Conservation (phyloP, 768 basidiomycete species). For the Basidioascus undulatus region DNA sequence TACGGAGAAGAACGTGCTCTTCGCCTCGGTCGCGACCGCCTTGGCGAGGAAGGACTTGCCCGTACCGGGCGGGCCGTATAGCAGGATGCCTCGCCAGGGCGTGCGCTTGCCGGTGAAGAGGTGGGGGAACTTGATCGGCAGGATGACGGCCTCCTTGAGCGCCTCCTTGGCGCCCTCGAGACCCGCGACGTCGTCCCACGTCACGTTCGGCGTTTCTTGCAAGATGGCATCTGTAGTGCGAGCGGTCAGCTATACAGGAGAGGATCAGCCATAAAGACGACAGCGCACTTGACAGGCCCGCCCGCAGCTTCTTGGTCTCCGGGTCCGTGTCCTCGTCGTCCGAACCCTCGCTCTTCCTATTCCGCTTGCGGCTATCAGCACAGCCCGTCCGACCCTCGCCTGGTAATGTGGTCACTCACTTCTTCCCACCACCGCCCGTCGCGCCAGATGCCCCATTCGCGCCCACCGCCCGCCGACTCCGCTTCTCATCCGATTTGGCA, state of each 20-base stretch:
- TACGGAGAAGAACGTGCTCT: conserved; percentile 95
- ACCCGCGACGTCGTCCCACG: conserved; percentile 97
- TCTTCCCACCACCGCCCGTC: conserved; percentile 19
- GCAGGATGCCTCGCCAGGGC: conserved; percentile 82
- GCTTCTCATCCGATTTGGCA: conserved; percentile 36
- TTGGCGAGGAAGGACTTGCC: conserved; percentile 94
- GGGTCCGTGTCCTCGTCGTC: conserved; percentile 70
- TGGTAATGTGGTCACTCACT: conserved; percentile 3
- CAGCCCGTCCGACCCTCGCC: no score
- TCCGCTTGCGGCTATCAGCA: no score
- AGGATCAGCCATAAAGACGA: not conserved
- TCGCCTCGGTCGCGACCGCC: conserved; percentile 95
- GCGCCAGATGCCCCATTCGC: conserved; percentile 27
- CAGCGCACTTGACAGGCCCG: conserved; percentile 39
- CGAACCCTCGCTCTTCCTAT: conserved; percentile 18
- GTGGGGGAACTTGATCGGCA: conserved; percentile 99
- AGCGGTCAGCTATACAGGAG: not conserved
- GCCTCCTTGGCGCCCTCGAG: conserved; percentile 85
- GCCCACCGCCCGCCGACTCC: conserved; percentile 27
- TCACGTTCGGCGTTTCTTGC: conserved; percentile 78
- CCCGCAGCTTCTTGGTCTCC: conserved; percentile 88
- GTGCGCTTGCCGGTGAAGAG: conserved; percentile 96
- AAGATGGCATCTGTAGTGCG: conserved; percentile 44
- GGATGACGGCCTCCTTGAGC: conserved; percentile 89
- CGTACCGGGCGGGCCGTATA: conserved; percentile 94